Base-by-base conservation (phyloP, 2,329 filamentous ascomycete species). In the Rhytidhysteron rufulum region DNA sequence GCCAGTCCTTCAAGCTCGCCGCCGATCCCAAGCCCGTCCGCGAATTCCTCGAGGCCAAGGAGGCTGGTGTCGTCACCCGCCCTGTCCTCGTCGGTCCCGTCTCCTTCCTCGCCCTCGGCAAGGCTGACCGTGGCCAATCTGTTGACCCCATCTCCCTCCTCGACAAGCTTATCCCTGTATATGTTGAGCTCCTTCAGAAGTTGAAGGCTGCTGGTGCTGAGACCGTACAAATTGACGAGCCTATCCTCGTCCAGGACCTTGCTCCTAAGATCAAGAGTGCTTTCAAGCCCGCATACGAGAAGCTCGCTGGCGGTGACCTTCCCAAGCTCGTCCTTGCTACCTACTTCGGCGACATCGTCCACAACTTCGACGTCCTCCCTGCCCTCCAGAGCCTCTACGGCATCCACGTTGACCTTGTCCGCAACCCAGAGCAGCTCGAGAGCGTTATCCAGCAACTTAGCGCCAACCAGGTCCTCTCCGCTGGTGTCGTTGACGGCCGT, bases 311-410 rank as follows among this genome's bases (percentile, higher is more conserved):
- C 64, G 78, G 76, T 74, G 85, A 83, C 71, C 86, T 90, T 65
- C 91, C 93, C 63, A 85, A 91, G 70, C 73, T 97, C 44, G 81
- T 93, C 60, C 80, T 98, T 62, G 86, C 93, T 69, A 97, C 93
- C 65, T 98, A 97, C 83, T 98, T 98, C 66, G 93, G 93, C 76
- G 93, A 98, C 72, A 89, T 98, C 55, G 88, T 97, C 62, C 93
- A 98, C 86, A 98, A 98, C 84, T 82, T 96, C 57, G 89, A 96
- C 63, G 82, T 88, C 55, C 72, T 98, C 60, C 80, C 88, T 65
- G 80, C 83, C 68, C 68, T 83, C 50, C 70, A 78, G 55, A 80
- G 80, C 62, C 72, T 95, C 64, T 81, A 94, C 69, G 91, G 79
- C 62, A 79, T 98, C 57, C 93, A 98, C 78, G 67, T 97, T 55